Base-by-base conservation (phyloP, 495 filamentous ascomycete species). In the Aspergillus cristatus region DNA sequence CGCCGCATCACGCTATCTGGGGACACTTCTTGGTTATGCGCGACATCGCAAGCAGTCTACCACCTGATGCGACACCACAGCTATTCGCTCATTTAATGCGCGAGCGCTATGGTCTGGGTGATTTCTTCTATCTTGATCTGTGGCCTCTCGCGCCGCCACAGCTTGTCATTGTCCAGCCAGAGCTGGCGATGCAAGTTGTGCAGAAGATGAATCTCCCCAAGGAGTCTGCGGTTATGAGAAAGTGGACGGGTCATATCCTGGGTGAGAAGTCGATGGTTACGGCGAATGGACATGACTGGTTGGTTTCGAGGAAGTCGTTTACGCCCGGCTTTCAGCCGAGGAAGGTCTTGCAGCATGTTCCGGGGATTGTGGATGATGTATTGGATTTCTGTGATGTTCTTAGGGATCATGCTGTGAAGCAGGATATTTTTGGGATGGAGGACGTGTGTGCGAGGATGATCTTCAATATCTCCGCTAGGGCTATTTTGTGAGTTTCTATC, bases 101-200 rank as follows among this genome's bases (percentile, higher is more conserved):
- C 22, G 7, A 46, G 29, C 36, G 38, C 11, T 50, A 50, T 30
- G 40, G 37, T 35, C 43, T 50, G 5, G 33, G 34, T 33, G 31
- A 39, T 28, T 32, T 50, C 14, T 50, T 42, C 38, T 43, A 47
- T 24, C 18, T 50, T n/a, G 47, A 50, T 41, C 34, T 47, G 34
- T 50, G 47, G 47, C 47, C 47, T 7, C 14, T 43, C n/a, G 43
- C 32, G 13, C 25, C 28, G n/a, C 31, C 47, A n/a, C 35, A 37
- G 28, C 38, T 50, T 14, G 35, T 50, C 28, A 22, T 43, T 12
- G n/a, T 14, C 24, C 33, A 42, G 4, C 43, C 43, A 11, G 47
- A 47, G 13, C 14, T 47, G 11, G 44, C 44, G 12, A 35, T 16
- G 18, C 28, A 38, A 7, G 20, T 48, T 14, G 33, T 36, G 6